A percentile compares a stretch with the other conserved stretches of the same genome.
phyloP scores from a whole-genome alignment of 768 basidiomycete genomes.

The Psilocybe tampanensis region DNA sequence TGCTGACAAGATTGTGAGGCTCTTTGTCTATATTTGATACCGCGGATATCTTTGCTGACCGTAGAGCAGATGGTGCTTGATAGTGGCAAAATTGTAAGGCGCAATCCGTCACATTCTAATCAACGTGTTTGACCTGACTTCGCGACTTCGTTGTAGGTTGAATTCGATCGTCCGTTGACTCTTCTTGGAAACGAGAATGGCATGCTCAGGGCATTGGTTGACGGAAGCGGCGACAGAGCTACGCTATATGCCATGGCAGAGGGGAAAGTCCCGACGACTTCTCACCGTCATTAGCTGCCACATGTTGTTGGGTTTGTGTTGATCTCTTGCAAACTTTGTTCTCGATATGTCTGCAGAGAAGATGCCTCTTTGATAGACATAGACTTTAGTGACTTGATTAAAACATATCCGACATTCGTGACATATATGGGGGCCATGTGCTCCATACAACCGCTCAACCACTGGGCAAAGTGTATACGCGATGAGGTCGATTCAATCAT shows the following conservation, averaged over 20 bases:
- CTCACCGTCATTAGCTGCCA: slow-evolving; percentile 11
- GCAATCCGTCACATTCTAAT: background rate
- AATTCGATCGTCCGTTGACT: slow-evolving; percentile 20
- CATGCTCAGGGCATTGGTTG: slow-evolving; percentile 22
- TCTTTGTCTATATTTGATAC: background rate
- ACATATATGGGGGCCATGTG: slow-evolving; percentile 3
- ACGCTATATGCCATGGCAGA: slow-evolving; percentile 25
- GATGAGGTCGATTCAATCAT: background rate
- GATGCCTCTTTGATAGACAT: slow-evolving; percentile 1
- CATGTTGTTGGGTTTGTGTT: background rate
- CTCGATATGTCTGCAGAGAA: slow-evolving; percentile 3
- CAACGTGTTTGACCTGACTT: background rate
- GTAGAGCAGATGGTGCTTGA: slow-evolving; percentile 51
- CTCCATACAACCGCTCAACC: background rate
- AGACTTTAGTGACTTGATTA: slow-evolving; percentile 5
- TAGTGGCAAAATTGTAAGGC: slow-evolving; percentile 50
- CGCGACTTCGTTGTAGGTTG: slow-evolving; percentile 13
- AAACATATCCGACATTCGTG: background rate
- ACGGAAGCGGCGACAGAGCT: slow-evolving; percentile 24
- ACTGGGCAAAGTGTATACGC: no score
- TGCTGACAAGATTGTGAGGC: slow-evolving; percentile 52
- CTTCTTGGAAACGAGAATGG: slow-evolving; percentile 19
- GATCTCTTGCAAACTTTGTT: slow-evolving; percentile 14
- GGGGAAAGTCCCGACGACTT: slow-evolving; percentile 8
- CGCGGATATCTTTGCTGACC: slow-evolving; percentile 17